Evolutionary conservation across 306 rosid genomes (phyloP), one percentile per base, ranked within the genome.

Genomic region (Prunus persica): DNA sequence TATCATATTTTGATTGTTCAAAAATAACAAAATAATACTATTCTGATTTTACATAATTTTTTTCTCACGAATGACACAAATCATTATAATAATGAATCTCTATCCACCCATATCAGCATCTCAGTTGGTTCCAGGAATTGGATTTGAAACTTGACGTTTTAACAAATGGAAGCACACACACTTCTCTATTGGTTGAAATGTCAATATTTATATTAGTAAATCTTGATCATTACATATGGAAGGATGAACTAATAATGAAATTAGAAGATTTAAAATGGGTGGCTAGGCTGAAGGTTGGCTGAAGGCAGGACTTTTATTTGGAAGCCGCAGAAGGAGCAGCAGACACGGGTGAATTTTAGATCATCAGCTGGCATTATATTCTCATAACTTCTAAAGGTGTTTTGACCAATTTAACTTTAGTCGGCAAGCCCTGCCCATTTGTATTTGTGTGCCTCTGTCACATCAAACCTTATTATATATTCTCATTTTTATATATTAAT

Each of bases 1-100:
- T 32, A 5, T 32, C 7, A 32, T 1, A 32, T 1, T 0, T 4
- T 5, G 0, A 32, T 32, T 32, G 1, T 0, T 32, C 0, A 5
- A 32, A 5, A 38, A 1, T 38, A 38, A 38, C 43, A 38, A 34
- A 1, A 34, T 5, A 34, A 1, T 0, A 1, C 2, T 5, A 34
- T 34, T 0, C 1, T 1, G 43, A 38, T 7, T 7, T 38, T 2
- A 38, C 43, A 38, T 0, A 7, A 7, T 1, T 38, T 5, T 6
- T 6, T 38, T 38, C 0, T 38, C 0, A 0, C 2, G 2, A 38
- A 38, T 38, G 43, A 7, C 43, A 7, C 2, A 7, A 38, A 7
- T 38, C 9, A 38, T 38, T 38, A 38, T 38, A 38, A 38, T 38
- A 6, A 7, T 38, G 43, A 38, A 6, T 38, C 43, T 38, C 9